These are phyloP conservation scores for Rhizopus microsporus DNA, from an alignment of 371 early-diverging fungal species.

Conservation along the genomic window DNA sequence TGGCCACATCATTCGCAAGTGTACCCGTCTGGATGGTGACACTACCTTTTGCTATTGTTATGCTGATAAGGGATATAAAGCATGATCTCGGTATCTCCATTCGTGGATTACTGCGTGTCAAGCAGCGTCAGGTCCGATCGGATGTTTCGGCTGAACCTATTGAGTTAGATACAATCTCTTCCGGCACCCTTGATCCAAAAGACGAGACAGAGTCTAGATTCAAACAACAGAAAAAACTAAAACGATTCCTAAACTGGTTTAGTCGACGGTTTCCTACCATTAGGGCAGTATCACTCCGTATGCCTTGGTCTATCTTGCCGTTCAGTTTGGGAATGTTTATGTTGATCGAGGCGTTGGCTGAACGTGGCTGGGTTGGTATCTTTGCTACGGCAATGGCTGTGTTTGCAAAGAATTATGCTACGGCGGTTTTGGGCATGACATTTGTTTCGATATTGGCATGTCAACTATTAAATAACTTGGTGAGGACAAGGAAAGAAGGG, in stretches of 20 bases:
- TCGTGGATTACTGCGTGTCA: slow-evolving; percentile 5
- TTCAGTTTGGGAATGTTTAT: slow-evolving; percentile 86
- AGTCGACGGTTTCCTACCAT: slow-evolving; percentile 45
- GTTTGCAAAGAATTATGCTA: slow-evolving; percentile 55
- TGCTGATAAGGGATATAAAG: slow-evolving; percentile 50
- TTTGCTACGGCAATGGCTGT: slow-evolving; percentile 62
- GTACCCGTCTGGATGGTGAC: slow-evolving; percentile 74
- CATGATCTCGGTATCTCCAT: slow-evolving; percentile 40
- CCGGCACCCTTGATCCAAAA: no score
- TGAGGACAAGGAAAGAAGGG: slow-evolving; percentile 3
- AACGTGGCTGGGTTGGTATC: slow-evolving; percentile 69
- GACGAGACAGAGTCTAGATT: no score
- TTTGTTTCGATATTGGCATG: slow-evolving; percentile 69
- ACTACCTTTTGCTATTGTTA: slow-evolving; percentile 62
- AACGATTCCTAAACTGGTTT: slow-evolving; percentile 12
- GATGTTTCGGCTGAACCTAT: no score
- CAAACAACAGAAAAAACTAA: no score
- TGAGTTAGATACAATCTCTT: no score
- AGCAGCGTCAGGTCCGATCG: not conserved
- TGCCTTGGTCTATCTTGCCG: slow-evolving; percentile 78
- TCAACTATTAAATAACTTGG: slow-evolving; percentile 77
- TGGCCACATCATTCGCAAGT: slow-evolving; percentile 65
- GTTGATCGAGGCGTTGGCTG: slow-evolving; percentile 68
- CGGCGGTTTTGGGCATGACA: slow-evolving; percentile 67
- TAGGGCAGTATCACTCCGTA: slow-evolving; percentile 53